These are phyloP conservation scores for Stylonectria norvegica DNA, from an alignment of 2,329 filamentous ascomycete genomes.

Conservation along the genomic window DNA sequence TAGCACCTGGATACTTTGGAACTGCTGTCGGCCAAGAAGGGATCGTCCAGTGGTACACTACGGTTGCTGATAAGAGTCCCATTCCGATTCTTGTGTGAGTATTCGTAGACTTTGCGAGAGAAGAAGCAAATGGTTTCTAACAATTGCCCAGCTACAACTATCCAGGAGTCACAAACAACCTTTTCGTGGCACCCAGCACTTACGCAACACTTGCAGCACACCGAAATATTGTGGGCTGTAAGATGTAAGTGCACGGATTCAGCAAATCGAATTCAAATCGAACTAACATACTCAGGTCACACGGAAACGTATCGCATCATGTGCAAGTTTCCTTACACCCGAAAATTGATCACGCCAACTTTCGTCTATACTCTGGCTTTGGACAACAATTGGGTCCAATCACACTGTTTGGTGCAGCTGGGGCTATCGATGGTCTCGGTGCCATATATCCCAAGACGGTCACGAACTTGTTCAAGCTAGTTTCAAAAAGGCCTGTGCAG, in stretches of 20 bases:
- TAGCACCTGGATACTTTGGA: constrained; percentile 65
- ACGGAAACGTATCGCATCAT: constrained; percentile 63
- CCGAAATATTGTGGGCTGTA: constrained; percentile 65
- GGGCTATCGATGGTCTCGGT: constrained; percentile 64
- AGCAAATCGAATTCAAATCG: background rate
- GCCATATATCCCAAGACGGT: constrained; percentile 63
- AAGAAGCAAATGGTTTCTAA: background rate
- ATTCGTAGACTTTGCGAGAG: background rate
- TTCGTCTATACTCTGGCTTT: constrained; percentile 62
- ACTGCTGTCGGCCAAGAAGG: constrained; percentile 55
- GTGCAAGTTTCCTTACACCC: constrained; percentile 60
- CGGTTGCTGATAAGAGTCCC: constrained; percentile 57
- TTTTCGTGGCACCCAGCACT: constrained; percentile 56
- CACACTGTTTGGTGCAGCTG: constrained; percentile 59
- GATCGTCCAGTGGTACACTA: constrained; percentile 57
- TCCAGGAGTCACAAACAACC: constrained; percentile 63
- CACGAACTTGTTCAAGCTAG: constrained; percentile 52
- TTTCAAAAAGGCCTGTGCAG: constrained; percentile 27
- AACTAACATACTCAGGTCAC: constrained; percentile 37
- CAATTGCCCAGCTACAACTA: constrained; percentile 45
- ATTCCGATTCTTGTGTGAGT: constrained; percentile 59
- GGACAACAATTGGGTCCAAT: constrained; percentile 65
- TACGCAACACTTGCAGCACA: constrained; percentile 57
- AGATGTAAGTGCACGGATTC: constrained; percentile 41
- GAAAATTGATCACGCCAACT: constrained; percentile 56